phyloP scores from a whole-genome alignment of 1,284 basidiomycete genomes.

The Peniophora sp. region DNA sequence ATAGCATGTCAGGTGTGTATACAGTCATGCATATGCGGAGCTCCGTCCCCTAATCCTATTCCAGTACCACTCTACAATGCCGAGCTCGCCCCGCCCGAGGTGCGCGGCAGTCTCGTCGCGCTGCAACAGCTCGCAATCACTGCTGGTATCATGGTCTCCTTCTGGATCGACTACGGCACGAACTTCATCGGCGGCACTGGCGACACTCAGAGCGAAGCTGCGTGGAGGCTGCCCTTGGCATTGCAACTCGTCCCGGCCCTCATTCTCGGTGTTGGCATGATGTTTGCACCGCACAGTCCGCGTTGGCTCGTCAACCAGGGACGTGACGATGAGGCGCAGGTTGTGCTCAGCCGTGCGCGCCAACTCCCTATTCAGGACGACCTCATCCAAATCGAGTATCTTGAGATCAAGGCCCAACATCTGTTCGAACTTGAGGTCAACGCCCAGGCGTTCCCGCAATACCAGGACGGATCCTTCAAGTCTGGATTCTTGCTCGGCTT shows the following conservation, averaged over 20 bases:
- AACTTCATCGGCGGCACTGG: conserved; percentile 67
- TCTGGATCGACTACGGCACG: conserved; percentile 77
- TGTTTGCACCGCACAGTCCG: conserved; percentile 69
- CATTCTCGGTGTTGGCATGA: conserved; percentile 53
- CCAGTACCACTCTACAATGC: conserved; percentile 24
- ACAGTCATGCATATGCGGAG: neutral
- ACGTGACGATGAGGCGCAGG: conserved; percentile 66
- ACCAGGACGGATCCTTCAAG: conserved; percentile 50
- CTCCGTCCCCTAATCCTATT: neutral
- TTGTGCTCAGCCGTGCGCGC: conserved; percentile 57
- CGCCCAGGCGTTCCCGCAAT: conserved; percentile 49
- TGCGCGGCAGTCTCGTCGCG: conserved; percentile 75
- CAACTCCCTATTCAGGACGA: conserved; percentile 48
- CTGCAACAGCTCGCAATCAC: conserved; percentile 79
- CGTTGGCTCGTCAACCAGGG: conserved; percentile 69
- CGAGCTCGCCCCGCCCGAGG: conserved; percentile 73
- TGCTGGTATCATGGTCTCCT: conserved; percentile 63
- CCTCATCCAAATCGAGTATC: conserved; percentile 70
- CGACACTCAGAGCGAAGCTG: conserved; percentile 46
- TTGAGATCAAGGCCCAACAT: conserved; percentile 77
- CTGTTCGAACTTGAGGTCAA: conserved; percentile 64
- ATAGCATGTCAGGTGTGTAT: neutral
- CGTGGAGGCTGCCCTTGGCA: conserved; percentile 73
- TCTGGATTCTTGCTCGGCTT: conserved; percentile 59
- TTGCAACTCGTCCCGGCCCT: conserved; percentile 72